Evolutionary conservation across 441 rosid species (phyloP).

Genomic region (Biscutella auriculata): DNA sequence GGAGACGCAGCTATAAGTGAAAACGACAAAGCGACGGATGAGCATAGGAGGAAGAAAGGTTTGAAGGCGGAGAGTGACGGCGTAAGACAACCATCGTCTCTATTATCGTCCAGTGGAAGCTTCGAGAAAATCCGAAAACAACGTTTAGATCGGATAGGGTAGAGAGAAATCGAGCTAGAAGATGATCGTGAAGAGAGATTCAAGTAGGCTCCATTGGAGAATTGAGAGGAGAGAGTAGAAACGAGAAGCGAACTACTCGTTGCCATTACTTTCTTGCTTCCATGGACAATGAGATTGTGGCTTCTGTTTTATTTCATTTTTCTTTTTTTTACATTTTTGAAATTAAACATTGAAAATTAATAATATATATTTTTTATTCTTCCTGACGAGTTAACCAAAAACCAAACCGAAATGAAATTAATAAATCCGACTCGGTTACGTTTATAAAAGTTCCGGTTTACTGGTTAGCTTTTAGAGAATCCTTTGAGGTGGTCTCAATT

Average conservation of each 20-base stretch:
- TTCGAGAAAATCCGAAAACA: slow-evolving; percentile 8
- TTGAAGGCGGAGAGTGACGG: slow-evolving; percentile 30
- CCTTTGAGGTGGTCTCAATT: slow-evolving; percentile 57
- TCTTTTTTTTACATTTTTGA: no score
- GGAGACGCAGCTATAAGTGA: slow-evolving; percentile 46
- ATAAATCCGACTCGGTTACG: no score
- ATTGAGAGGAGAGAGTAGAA: slow-evolving; percentile 28
- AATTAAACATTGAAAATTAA: no score
- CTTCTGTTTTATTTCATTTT: slow-evolving; percentile 13
- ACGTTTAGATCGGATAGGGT: slow-evolving; percentile 10
- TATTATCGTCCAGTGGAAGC: slow-evolving; percentile 18
- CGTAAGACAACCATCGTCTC: background rate
- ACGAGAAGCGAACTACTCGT: slow-evolving; percentile 32
- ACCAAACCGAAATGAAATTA: no score
- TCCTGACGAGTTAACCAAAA: no score
- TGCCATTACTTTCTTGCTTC: slow-evolving; percentile 30
- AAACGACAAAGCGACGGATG: slow-evolving; percentile 62
- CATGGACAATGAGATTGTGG: slow-evolving; percentile 17
- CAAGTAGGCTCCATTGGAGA: slow-evolving; percentile 24
- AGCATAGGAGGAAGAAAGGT: slow-evolving; percentile 49
- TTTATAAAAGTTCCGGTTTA: no score
- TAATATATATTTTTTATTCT: no score
- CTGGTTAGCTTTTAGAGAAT: no score
- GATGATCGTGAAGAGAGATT: slow-evolving; percentile 6
- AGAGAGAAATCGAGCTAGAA: slow-evolving; percentile 7